These are phyloP conservation scores for Marasmius tenuissimus DNA, from an alignment of 1,284 basidiomycete species.

Conservation along the genomic window DNA sequence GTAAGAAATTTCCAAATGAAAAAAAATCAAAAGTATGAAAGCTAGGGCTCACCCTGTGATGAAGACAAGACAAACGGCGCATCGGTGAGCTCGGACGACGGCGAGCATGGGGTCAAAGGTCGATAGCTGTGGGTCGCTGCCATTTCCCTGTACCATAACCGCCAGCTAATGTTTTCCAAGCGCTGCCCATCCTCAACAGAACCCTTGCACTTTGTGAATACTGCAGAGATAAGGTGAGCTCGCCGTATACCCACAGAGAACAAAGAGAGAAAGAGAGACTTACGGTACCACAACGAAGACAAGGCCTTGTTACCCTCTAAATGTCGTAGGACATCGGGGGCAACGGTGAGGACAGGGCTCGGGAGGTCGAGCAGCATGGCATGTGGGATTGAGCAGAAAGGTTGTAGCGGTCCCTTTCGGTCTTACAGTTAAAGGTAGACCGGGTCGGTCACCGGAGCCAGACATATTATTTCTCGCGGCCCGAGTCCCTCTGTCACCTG, in stretches of 20 bases:
- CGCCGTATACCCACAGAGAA: slow-evolving; percentile 4
- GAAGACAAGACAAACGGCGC: slow-evolving; percentile 2
- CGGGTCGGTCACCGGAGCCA: not conserved
- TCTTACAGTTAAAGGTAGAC: not conserved
- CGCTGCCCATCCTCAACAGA: slow-evolving; percentile 75
- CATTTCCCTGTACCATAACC: slow-evolving; percentile 77
- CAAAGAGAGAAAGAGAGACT: slow-evolving; percentile 23
- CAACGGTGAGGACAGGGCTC: slow-evolving; percentile 61
- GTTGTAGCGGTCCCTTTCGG: not conserved
- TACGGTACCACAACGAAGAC: slow-evolving; percentile 63
- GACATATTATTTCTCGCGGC: not conserved
- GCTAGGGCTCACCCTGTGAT: not conserved
- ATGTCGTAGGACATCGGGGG: slow-evolving; percentile 61
- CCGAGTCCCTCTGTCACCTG: not conserved
- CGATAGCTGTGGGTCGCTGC: slow-evolving; percentile 28
- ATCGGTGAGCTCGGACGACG: slow-evolving; percentile 20
- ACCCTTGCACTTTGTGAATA: slow-evolving; percentile 83
- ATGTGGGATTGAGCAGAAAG: slow-evolving; percentile 1
- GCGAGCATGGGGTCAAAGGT: slow-evolving; percentile 25
- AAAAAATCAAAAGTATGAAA: not conserved
- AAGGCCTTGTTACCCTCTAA: slow-evolving; percentile 67
- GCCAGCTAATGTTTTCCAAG: slow-evolving; percentile 85
- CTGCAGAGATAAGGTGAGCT: slow-evolving; percentile 35
- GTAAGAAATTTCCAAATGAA: not conserved
- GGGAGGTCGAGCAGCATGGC: slow-evolving; percentile 53